Evolutionary conservation across 148 eudicot genomes (phyloP), one percentile per base, ranked within the genome.

Genomic region (Chenopodium album): DNA sequence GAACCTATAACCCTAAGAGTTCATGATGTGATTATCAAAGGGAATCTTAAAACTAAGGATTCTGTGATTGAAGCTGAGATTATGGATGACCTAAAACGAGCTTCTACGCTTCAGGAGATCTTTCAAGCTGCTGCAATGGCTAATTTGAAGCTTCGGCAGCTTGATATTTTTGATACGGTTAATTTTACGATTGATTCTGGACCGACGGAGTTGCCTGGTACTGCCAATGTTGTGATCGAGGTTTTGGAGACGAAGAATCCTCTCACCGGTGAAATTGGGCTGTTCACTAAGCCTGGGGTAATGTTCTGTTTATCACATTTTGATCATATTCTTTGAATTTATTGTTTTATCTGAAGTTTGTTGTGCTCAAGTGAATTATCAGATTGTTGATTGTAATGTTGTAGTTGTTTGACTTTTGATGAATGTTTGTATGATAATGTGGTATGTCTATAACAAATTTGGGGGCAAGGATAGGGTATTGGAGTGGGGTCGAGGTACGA

Each of bases 211-310:
- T 79, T 96, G 69, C 97, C 95, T 2, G 93, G 88, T 31, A 90
- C 98, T 11, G 79, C 93, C 0, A 96, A 94, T 83, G 93, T 94
- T 8, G 71, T 94, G 16, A 82, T 96, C 20, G 85, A 94, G 85
- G 95, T 96, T 63, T 82, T 81, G 3, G 99, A 96, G 88, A 17
- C 84, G 0, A 85, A 86, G 75, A 88, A 65, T 70, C 95, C 93
- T 29, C 85, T 94, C 56, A 82, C 86, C 41, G 94, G 97, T 46
- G 89, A 89, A 71, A 37, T 94, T 73, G 99, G 97, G 28, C 50
- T 92, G 66, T 94, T 79, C 75, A 80, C 93, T 23, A 92, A 89
- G 83, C 97, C 97, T 29, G 97, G 90, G 99, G 99, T 96, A 87
- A 63, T n/a, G 10, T 69, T 79, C 37, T 75, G 16, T 7, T 26